These are phyloP conservation scores for Chrysoporthe cubensis DNA, from an alignment of 2,329 filamentous ascomycete genomes.

Conservation along the genomic window DNA sequence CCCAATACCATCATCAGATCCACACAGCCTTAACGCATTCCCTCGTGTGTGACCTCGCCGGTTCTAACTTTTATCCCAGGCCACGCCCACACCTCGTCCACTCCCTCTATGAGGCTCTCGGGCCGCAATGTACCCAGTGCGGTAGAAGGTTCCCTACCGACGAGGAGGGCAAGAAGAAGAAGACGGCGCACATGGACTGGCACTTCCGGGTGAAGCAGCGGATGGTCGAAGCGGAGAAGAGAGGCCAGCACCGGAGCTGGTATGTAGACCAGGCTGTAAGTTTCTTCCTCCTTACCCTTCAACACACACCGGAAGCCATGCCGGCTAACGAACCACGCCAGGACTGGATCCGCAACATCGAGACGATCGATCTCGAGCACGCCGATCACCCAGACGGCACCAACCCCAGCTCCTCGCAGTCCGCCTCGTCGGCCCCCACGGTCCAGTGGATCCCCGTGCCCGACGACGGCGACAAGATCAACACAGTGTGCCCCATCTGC, in stretches of 20 bases:
- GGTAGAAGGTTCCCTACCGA: conserved; percentile 83
- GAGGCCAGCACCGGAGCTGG: conserved; percentile 90
- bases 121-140: conserved; percentile 89
- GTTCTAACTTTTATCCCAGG: conserved; percentile 45
- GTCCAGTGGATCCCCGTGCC: conserved; percentile 82
- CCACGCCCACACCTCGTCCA: conserved; percentile 75
- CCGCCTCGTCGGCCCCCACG: conserved; percentile 44
- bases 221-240: conserved; percentile 81
- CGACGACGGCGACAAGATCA: conserved; percentile 73
- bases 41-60: neutral
- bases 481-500: conserved; percentile 87
- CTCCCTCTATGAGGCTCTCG: conserved; percentile 77
- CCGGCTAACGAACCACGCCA: conserved; percentile 38
- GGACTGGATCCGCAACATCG: conserved; percentile 89
- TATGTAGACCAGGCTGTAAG: conserved; percentile 86
- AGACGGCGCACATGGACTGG: conserved; percentile 95
- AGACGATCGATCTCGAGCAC: conserved; percentile 72
- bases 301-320: neutral
- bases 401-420: conserved; percentile 40
- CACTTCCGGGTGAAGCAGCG: conserved; percentile 93
- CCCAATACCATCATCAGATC: neutral
- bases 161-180: conserved; percentile 79
- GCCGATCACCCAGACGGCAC: conserved; percentile 37
- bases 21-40: conserved; percentile 1
- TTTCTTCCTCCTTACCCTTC: conserved; percentile 10